Base-by-base conservation (phyloP, 2,329 filamentous ascomycete genomes). In the Claviceps sp. region DNA sequence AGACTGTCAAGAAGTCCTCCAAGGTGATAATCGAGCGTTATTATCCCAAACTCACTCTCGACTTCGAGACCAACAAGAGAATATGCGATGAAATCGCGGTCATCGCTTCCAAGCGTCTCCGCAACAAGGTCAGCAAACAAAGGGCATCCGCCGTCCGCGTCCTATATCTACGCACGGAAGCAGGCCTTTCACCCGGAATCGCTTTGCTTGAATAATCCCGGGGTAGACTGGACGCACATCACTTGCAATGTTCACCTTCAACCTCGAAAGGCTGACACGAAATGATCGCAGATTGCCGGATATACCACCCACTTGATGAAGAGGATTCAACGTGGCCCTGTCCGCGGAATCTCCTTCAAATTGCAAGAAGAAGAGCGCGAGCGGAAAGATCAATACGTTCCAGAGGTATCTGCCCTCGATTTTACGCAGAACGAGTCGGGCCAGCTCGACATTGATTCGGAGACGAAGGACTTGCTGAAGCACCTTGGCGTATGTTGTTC, bases 321-420 rank as follows among this genome's bases (percentile, higher is more conserved):
- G 85, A 93, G 93, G 76, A 98, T 98, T 67, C 93, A 97, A 82
- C 89, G 93, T 74, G 93, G 93, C 61, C 93, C 93, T 61, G 93
- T 98, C 75, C 94, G 93, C 67, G 93, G 93, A 80, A 98, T 98
- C 78, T 98, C 94, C 75, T 98, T 98, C 90, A 98, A 98, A 84
- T 88, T 98, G 57, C 93, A 98, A 79, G 93, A 98, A 80, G 93
- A 98, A 81, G 93, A 98, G 85, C 88, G 93, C 82, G 93, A 98
- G 80, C 86, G 93, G 73, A 98, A 98, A 86, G 93, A 98, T 80
- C 93, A 98, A 81, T 98, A 96, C 80, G 93, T 98, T 61, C 93
- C 93, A 69, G 93, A 98, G 78, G 81, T 98, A 65, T 98, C 94
- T 56, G 93, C 93, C 69, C 86, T 98, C 71, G 93, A 98, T 82